Base-by-base conservation (phyloP, 2,329 filamentous ascomycete species). In the Beauveria asiatica region DNA sequence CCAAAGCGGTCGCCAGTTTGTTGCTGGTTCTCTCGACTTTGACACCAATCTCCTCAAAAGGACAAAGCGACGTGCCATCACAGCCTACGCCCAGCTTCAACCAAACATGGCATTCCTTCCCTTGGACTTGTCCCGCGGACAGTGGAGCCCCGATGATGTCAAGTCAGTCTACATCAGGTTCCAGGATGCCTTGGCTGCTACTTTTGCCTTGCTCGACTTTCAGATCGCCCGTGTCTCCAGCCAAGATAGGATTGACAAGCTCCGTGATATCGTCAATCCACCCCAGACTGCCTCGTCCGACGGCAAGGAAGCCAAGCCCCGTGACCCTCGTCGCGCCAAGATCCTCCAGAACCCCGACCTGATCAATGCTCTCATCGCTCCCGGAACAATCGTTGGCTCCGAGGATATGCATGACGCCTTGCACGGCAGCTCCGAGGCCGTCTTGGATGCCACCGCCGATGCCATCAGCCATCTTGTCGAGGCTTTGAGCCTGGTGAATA, bases 141-240 rank as follows among this genome's bases (percentile, higher is more conserved):
- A 73, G 3, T 81, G 78, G 78, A 74, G 68, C 17, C 67, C 78
- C 1, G 72, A 75, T 9, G 76, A 80, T 19, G 69, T 81, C 17
- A 67, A 68, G 5, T 65, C 64, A 0, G 61, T 81, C 7, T 69
- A 74, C 13, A 68, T 68, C 4, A 71, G 70, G 0, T 62, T 78
- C 0, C 70, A 76, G 0, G 68, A 74, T 10, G 65, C 72, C 9
- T 70, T 75, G 61, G 60, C 73, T 0, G 65, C 70, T 0, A 69
- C 67, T 6, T 25, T 77, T 0, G 72, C 72, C 0, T 59, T 80
- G 4, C 53, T 79, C 10, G 75, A 79, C n/a, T 70, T 78, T 16
- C 76, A 79, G 10, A 73, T 78, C 5, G 64, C 67, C 1, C 70
- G 71, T 4, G 30, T 70, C 42, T 62, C 58, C 65, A 0, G 64